These are phyloP conservation scores for Aegilops longissima DNA, from an alignment of 176 grass and related monocot genomes.

Conservation along the genomic window DNA sequence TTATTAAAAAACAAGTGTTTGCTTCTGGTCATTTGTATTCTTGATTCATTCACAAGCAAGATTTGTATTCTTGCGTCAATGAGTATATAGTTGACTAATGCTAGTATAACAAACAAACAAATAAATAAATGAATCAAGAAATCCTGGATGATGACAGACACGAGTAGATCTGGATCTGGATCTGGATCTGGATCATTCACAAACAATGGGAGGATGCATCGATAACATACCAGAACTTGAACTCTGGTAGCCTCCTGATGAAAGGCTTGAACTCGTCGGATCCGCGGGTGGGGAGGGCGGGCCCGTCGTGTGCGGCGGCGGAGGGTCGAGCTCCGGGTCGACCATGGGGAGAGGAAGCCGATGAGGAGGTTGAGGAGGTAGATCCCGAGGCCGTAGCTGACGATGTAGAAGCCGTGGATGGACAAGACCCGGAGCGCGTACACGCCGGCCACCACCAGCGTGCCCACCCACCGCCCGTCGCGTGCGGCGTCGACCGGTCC, in stretches of 20 bases:
- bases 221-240: conserved; percentile 80
- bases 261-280: conserved; percentile 98
- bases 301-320: conserved; percentile 52
- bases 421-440: conserved; percentile 73
- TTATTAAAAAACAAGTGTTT: neutral
- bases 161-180: neutral
- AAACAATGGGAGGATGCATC: too few relatives aligned
- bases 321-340: conserved; percentile 70
- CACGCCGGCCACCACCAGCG: conserved; percentile 52
- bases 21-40: neutral
- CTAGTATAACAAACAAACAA: neutral
- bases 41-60: neutral
- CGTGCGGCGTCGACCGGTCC: conserved; percentile 85
- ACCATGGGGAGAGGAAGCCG: conserved; percentile 95
- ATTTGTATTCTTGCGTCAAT: too few relatives aligned
- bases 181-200: conserved; percentile 31
- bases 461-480: conserved; percentile 69
- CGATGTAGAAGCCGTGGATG: conserved; percentile 83
- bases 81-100: neutral
- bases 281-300: conserved; percentile 66
- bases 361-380: conserved; percentile 96
- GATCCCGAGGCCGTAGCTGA: conserved; percentile 90
- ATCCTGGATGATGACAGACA: too few relatives aligned
- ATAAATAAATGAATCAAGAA: too few relatives aligned
- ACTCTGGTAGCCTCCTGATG: conserved; percentile 90